phyloP scores from a whole-genome alignment of 164 flowering plant species.

The Sextonia rubra region DNA sequence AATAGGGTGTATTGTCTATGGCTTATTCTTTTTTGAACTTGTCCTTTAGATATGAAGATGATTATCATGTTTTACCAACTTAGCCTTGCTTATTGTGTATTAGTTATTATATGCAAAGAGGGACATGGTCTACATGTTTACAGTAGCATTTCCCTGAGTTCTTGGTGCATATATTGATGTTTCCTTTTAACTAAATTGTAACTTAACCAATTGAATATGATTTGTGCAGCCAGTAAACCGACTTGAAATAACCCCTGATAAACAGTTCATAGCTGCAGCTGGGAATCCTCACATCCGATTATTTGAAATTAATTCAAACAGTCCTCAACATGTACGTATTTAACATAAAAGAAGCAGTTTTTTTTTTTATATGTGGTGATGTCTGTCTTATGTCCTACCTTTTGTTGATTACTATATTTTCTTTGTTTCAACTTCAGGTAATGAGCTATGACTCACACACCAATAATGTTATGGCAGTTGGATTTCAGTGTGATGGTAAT shows the following conservation, averaged over 20 bases:
- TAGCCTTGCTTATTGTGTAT: too few species aligned
- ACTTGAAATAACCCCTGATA: slow-evolving; percentile 93
- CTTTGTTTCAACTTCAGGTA: slow-evolving; percentile 39
- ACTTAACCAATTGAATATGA: background rate
- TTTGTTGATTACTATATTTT: background rate
- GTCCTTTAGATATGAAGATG: too few species aligned
- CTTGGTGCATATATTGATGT: too few species aligned
- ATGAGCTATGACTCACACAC: slow-evolving; percentile 95
- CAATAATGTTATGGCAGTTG: slow-evolving; percentile 95
- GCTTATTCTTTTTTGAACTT: too few species aligned
- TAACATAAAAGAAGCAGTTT: background rate
- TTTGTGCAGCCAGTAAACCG: slow-evolving; percentile 79
- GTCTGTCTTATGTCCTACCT: background rate
- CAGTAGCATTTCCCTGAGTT: too few species aligned
- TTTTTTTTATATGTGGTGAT: background rate
- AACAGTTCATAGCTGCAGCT: slow-evolving; percentile 82
- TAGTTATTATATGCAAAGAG: too few species aligned
- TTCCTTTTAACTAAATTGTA: background rate
- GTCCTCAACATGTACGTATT: slow-evolving; percentile 73
- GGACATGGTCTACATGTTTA: too few species aligned
- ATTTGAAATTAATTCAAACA: slow-evolving; percentile 81
- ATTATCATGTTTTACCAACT: too few species aligned
- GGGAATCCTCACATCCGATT: slow-evolving; percentile 97
- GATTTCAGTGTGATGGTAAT: slow-evolving; percentile 96
- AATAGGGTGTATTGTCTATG: too few species aligned